Evolutionary conservation across 1,284 basidiomycete genomes (phyloP), one percentile per base, ranked within the genome.

Genomic region (Phellopilus nigrolimitatus): DNA sequence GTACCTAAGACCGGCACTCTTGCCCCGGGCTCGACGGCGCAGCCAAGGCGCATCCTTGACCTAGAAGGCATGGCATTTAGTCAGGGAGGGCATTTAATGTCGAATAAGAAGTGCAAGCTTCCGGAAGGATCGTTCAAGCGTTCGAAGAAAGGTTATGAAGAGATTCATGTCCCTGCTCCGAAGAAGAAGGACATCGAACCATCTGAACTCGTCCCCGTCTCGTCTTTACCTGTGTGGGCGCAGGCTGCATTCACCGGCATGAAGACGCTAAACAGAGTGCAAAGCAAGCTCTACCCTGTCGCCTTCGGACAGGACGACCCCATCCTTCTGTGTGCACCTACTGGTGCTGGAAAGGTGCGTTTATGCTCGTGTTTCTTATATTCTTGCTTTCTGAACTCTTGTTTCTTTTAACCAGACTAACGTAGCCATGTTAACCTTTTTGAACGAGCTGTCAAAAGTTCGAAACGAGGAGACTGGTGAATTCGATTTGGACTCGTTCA

Each of bases 121-220:
- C 97, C 95, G 0, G 92, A 97, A 45, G 97, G 95, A 3, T 97
- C 93, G 25, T 95, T 98, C 80, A 99, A 99, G 72, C 87, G 95
- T 27, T 83, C 90, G 25, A 87, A 90, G 69, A 98, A 98, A 68
- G 95, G 95, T 0, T 99, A 93, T 68, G 97, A 99, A 67, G 97
- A 99, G 68, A 97, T 99, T 45, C 95, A 98, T 61, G 91, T 99
- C 1, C 95, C 95, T 1, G 88, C 92, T 2, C 95, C 95, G 2
- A 93, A 94, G 70, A 83, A 88, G 58, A 82, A 88, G 55, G 76
- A 81, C 1, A 70, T 78, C 0, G 72, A 72, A 6, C 79, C 84
- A 1, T 81, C 82, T 31, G 89, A 94, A 48, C 67, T 88, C 10
- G 86, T 99, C 0, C 79, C 85, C 1, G 78, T 98, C 19, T 63